Percentiles rank a stretch among this genome's conserved stretches.
These are phyloP conservation scores for Pisolithus thermaeus DNA, from an alignment of 1,284 basidiomycete genomes.

Conservation along the genomic window DNA sequence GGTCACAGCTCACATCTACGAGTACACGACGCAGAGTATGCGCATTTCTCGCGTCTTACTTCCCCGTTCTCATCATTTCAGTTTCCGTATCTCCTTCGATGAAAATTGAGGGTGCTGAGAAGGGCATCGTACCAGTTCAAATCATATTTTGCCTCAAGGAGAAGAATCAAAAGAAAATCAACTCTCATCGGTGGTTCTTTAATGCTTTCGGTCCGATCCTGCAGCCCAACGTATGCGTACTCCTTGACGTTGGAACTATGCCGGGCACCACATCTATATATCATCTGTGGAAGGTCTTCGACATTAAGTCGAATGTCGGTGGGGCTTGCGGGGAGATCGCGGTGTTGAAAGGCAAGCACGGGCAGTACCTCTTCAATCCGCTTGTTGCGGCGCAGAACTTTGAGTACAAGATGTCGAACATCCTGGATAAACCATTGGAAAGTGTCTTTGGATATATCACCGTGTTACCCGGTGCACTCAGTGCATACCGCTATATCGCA, in stretches of 20 bases:
- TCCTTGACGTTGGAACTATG: constrained; percentile 93
- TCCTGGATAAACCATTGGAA: constrained; percentile 85
- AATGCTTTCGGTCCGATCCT: no score
- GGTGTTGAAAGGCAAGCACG: constrained; percentile 82
- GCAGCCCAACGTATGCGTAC: no score
- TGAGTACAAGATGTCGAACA: constrained; percentile 97
- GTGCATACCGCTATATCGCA: constrained; percentile 88
- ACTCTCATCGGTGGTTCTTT: no score
- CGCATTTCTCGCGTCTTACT: neutral
- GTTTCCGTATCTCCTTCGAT: constrained; percentile 78
- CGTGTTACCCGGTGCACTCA: constrained; percentile 90
- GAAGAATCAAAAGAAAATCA: no score
- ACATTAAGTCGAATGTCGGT: constrained; percentile 92
- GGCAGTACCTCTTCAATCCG: constrained; percentile 75
- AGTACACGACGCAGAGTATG: constrained; percentile 87
- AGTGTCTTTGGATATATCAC: constrained; percentile 90
- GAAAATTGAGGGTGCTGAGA: constrained; percentile 79
- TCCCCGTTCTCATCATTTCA: constrained; percentile 29
- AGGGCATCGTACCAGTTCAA: constrained; percentile 83
- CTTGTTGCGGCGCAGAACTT: constrained; percentile 90
- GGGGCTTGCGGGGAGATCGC: constrained; percentile 98
- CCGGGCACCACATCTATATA: constrained; percentile 89
- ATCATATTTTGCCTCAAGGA: no score
- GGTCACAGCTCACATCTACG: constrained; percentile 91
- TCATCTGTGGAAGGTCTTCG: constrained; percentile 96